These are phyloP conservation scores for Apiospora pterosperma DNA, from an alignment of 2,329 filamentous ascomycete genomes.

Conservation along the genomic window DNA sequence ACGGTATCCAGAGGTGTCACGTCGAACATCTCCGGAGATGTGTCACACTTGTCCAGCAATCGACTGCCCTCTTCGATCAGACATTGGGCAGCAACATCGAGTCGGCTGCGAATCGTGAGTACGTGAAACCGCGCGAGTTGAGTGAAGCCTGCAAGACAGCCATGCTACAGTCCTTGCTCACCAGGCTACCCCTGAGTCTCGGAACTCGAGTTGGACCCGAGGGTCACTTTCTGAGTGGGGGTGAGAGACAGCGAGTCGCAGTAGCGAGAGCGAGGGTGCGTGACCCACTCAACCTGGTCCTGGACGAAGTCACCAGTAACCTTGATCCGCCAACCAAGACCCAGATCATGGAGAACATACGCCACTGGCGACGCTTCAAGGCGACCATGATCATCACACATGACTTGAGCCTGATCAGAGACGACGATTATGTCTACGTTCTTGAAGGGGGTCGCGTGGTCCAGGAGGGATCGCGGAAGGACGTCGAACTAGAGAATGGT, in stretches of 20 bases:
- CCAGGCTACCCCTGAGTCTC: constrained; percentile 64
- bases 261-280: constrained; percentile 75
- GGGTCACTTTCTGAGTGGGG: constrained; percentile 75
- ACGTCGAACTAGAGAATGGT: constrained; percentile 43
- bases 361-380: constrained; percentile 72
- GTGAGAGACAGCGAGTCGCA: constrained; percentile 78
- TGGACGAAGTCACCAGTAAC: constrained; percentile 87
- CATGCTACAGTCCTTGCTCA: constrained; percentile 65
- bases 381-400: constrained; percentile 95
- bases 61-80: constrained; percentile 77
- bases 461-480: constrained; percentile 62
- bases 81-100: constrained; percentile 75
- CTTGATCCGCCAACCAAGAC: constrained; percentile 70
- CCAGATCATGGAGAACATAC: constrained; percentile 70
- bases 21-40: constrained; percentile 64
- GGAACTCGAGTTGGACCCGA: constrained; percentile 68
- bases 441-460: constrained; percentile 67
- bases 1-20: not conserved
- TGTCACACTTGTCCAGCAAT: constrained; percentile 78
- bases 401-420: constrained; percentile 71
- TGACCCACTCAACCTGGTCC: constrained; percentile 74
- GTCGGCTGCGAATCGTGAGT: constrained; percentile 54
- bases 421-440: constrained; percentile 75
- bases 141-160: constrained; percentile 45
- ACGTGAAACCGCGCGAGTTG: not conserved